These are phyloP conservation scores for Melastoma candidum DNA, from an alignment of 441 rosid genomes.

Conservation along the genomic window DNA sequence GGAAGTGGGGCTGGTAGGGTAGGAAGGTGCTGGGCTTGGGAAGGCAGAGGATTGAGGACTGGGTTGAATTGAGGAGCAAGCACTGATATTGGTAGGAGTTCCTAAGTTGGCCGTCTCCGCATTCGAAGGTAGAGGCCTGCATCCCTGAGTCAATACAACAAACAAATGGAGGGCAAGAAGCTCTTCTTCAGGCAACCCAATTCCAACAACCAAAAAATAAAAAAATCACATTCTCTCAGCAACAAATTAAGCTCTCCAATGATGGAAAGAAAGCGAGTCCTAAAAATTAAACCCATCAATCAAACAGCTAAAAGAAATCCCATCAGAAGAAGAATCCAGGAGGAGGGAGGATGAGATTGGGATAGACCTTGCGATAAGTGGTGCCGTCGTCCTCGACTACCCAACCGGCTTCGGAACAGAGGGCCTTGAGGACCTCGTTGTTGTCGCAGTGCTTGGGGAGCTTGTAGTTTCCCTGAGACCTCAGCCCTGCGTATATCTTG, in stretches of 20 bases:
- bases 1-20: conserved; percentile 53
- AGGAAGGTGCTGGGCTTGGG: conserved; percentile 67
- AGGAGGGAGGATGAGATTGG: too few species aligned
- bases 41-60: conserved; percentile 86
- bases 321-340: too few species aligned
- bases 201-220: too few species aligned
- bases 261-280: too few species aligned
- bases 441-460: conserved; percentile 40
- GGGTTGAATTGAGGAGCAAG: conserved; percentile 71
- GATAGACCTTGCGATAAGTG: conserved; percentile 23
- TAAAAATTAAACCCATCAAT: too few species aligned
- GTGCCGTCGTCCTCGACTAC: conserved; percentile 37
- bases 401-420: conserved; percentile 50
- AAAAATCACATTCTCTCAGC: too few species aligned
- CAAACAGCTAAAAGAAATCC: too few species aligned
- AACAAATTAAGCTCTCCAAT: too few species aligned
- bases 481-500: conserved; percentile 37
- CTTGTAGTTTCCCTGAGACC: conserved; percentile 33
- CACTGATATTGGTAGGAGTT: conserved; percentile 45
- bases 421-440: conserved; percentile 41
- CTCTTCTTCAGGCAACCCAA: too few species aligned
- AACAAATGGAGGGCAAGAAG: too few species aligned
- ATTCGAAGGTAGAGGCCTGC: conserved; percentile 34
- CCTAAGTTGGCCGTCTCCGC: conserved; percentile 28
- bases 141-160: conserved; percentile 37